Evolutionary conservation across 495 filamentous ascomycete genomes (phyloP).

Genomic region (Penicillium diatomitis): DNA sequence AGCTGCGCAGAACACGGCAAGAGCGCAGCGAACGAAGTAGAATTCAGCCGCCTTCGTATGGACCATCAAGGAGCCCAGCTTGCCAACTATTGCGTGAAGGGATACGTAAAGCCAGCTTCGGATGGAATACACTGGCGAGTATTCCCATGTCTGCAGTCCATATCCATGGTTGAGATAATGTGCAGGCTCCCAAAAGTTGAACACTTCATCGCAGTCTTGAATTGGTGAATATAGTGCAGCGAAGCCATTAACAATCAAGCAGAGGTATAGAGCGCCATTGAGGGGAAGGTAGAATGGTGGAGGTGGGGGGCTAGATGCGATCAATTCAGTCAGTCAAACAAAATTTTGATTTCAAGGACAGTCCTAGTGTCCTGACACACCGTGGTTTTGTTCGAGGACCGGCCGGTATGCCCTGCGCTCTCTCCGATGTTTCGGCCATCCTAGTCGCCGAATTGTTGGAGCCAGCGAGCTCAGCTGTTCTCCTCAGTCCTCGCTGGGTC

Average conservation of each 20-base stretch:
- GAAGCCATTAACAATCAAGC: slow-evolving; percentile 59
- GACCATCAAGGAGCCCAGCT: slow-evolving; percentile 53
- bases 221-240: slow-evolving; percentile 85
- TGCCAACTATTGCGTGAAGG: slow-evolving; percentile 69
- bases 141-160: slow-evolving; percentile 97
- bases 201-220: slow-evolving; percentile 97
- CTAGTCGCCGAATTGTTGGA: background rate
- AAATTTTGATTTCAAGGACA: background rate
- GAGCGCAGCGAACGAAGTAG: slow-evolving; percentile 67
- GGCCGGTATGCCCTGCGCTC: background rate
- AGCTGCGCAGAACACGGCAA: slow-evolving; percentile 68
- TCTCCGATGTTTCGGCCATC: background rate
- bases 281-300: slow-evolving; percentile 58
- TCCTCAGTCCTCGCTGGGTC: no score
- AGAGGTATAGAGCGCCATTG: slow-evolving; percentile 68
- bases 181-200: slow-evolving; percentile 98
- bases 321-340: slow-evolving; percentile 7
- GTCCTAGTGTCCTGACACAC: slow-evolving; percentile 11
- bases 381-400: slow-evolving; percentile 17
- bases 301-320: slow-evolving; percentile 31
- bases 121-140: slow-evolving; percentile 90
- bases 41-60: slow-evolving; percentile 60
- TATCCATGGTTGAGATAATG: slow-evolving; percentile 92
- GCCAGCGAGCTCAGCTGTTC: no score
- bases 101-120: slow-evolving; percentile 90